Percentiles rank a stretch among this genome's conserved stretches.
Evolutionary conservation across 768 basidiomycete genomes (phyloP).

Genomic region (Tulasnella sp.): DNA sequence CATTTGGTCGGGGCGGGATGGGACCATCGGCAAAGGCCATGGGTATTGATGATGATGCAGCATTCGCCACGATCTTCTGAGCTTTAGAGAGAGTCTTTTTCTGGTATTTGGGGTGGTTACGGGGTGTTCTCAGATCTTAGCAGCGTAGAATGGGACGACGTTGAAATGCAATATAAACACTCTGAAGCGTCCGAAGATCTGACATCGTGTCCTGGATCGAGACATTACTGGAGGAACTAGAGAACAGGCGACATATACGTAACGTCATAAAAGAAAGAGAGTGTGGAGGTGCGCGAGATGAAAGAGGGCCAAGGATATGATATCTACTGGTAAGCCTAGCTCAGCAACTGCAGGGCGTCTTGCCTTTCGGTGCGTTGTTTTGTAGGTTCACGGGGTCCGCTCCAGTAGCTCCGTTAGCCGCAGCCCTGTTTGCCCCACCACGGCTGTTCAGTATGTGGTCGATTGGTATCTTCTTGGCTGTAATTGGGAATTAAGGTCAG

Average conservation of each 20-base stretch:
- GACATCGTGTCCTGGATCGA: constrained; percentile 9
- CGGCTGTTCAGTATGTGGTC: constrained; percentile 89
- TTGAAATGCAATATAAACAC: constrained; percentile 1
- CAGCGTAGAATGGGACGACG: background rate
- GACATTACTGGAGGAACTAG: background rate
- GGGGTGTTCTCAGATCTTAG: background rate
- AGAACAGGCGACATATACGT: background rate
- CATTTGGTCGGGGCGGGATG: constrained; percentile 86
- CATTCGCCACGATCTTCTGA: constrained; percentile 38
- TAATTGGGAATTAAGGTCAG: background rate
- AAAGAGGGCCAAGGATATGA: background rate
- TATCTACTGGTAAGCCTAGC: background rate
- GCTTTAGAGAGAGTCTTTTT: constrained; percentile 6
- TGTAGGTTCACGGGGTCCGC: constrained; percentile 67
- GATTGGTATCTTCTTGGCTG: constrained; percentile 87
- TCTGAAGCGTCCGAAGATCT: background rate
- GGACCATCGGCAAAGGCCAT: constrained; percentile 43
- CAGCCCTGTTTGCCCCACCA: constrained; percentile 56
- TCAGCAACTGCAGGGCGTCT: constrained; percentile 84
- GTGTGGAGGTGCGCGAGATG: background rate
- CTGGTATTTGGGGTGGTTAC: background rate
- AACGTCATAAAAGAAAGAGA: constrained; percentile 5
- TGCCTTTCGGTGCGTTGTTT: constrained; percentile 65
- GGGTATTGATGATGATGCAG: constrained; percentile 31
- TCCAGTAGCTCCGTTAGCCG: constrained; percentile 56